Percentiles rank a stretch among this genome's conserved stretches.
Conservation (phyloP, 495 filamentous ascomycete genomes). For the Bathelium albidoporum region DNA sequence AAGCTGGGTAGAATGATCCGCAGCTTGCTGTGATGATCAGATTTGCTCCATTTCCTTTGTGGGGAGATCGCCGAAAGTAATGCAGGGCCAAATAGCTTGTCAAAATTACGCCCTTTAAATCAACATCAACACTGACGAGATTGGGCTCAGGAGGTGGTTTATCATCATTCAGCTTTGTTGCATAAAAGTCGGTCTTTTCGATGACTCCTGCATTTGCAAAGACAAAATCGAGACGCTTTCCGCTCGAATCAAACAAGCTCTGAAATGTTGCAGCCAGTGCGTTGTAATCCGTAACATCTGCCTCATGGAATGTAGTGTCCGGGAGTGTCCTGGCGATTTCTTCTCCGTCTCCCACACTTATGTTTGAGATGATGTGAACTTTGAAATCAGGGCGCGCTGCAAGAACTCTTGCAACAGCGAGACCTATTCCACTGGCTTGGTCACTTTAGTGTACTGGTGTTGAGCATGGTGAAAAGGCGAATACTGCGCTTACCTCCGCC, state of each 20-base stretch:
- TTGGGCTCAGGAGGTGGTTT: conserved; percentile 20
- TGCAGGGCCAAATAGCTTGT: conserved; percentile 25
- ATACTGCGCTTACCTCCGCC: neutral
- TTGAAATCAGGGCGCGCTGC: conserved; percentile 17
- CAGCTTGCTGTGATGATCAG: conserved; percentile 26
- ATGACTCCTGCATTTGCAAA: conserved; percentile 30
- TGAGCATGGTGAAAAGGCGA: neutral
- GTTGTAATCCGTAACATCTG: conserved; percentile 20
- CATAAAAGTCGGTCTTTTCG: conserved; percentile 24
- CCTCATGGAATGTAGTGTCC: conserved; percentile 21
- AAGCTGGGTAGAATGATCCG: conserved; percentile 23
- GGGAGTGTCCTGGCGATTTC: conserved; percentile 11
- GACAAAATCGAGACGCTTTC: conserved; percentile 24
- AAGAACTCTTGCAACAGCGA: conserved; percentile 26
- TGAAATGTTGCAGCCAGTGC: conserved; percentile 22
- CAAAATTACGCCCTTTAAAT: conserved; percentile 25
- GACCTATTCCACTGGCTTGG: conserved; percentile 25
- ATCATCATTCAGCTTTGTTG: conserved; percentile 14
- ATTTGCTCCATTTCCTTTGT: conserved; percentile 13
- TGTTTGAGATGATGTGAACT: conserved; percentile 24
- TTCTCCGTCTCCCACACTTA: conserved; percentile 17
- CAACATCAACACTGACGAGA: conserved; percentile 21
- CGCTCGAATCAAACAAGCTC: conserved; percentile 15
- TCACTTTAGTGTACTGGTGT: neutral
- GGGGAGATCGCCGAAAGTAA: conserved; percentile 19